Evolutionary conservation across 805 yeast genomes (phyloP).

Genomic region (Saturnispora gosingensis): DNA sequence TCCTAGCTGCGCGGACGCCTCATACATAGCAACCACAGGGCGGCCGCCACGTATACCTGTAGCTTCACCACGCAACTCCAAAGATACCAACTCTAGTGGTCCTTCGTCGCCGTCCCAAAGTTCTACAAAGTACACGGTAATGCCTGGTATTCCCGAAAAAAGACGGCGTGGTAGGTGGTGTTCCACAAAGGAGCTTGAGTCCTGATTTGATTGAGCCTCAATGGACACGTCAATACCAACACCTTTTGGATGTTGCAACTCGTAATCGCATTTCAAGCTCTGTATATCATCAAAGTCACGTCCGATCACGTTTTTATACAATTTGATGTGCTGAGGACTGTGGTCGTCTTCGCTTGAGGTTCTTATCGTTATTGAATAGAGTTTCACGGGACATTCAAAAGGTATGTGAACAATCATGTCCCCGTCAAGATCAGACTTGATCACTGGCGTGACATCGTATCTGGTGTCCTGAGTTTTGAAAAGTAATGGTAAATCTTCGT

Average conservation of each 20-base stretch:
- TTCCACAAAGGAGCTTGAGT: slow-evolving; percentile 57
- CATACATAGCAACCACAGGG: slow-evolving; percentile 73
- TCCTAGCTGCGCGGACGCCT: slow-evolving; percentile 85
- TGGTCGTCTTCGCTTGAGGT: slow-evolving; percentile 45
- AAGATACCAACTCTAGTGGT: slow-evolving; percentile 47
- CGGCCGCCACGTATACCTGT: slow-evolving; percentile 53
- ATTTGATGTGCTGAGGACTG: slow-evolving; percentile 61
- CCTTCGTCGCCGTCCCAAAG: slow-evolving; percentile 58
- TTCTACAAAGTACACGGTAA: slow-evolving; percentile 60
- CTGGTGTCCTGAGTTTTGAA: slow-evolving; percentile 45
- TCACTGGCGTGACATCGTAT: slow-evolving; percentile 36
- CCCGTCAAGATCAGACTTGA: slow-evolving; percentile 64
- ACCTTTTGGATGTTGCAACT: slow-evolving; percentile 51
- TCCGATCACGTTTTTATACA: slow-evolving; percentile 60
- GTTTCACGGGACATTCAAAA: slow-evolving; percentile 63
- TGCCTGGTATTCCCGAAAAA: slow-evolving; percentile 59
- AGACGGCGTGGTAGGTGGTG: slow-evolving; percentile 68
- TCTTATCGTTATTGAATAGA: slow-evolving; percentile 65
- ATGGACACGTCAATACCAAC: slow-evolving; percentile 50
- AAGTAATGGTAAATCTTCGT: slow-evolving; percentile 40
- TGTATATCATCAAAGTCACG: slow-evolving; percentile 65
- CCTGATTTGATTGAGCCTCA: slow-evolving; percentile 37
- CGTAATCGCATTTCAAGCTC: slow-evolving; percentile 39
- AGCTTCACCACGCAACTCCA: slow-evolving; percentile 74
- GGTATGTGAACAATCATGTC: slow-evolving; percentile 75